These are phyloP conservation scores for Mercurialis annua DNA, from an alignment of 345 rosid genomes.

Conservation along the genomic window DNA sequence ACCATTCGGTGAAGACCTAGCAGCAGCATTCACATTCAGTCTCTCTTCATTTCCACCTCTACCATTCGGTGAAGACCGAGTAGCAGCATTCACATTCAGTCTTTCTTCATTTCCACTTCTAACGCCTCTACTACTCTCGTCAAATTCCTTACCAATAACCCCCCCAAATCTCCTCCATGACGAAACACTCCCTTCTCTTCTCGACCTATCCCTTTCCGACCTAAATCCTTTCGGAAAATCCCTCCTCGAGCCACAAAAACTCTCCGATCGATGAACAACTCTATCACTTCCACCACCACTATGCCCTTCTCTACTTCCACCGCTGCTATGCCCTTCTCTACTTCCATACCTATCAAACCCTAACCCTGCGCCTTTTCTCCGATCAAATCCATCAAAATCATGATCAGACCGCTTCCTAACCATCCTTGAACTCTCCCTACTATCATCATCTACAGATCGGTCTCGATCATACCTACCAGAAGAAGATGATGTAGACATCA, in stretches of 20 bases:
- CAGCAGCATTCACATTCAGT: conserved; percentile 16
- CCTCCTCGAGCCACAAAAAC: conserved; percentile 62
- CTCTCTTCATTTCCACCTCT: conserved; percentile 38
- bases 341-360: conserved; percentile 56
- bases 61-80: conserved; percentile 35
- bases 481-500: conserved; percentile 43
- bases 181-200: conserved; percentile 64
- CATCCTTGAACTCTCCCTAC: conserved; percentile 41
- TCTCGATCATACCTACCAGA: conserved; percentile 64
- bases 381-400: conserved; percentile 57
- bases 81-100: conserved; percentile 16
- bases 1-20: no score
- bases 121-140: conserved; percentile 26
- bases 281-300: conserved; percentile 25
- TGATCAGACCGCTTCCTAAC: conserved; percentile 59
- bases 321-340: conserved; percentile 34
- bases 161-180: conserved; percentile 81
- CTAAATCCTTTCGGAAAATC: conserved; percentile 82
- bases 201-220: conserved; percentile 77
- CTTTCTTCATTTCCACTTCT: conserved; percentile 30
- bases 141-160: conserved; percentile 36
- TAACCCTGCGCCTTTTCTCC: conserved; percentile 40
- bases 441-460: conserved; percentile 47
- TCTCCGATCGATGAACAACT: conserved; percentile 62
- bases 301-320: conserved; percentile 24